These are phyloP conservation scores for Leucogyrophana mollusca DNA, from an alignment of 768 basidiomycete species.

Conservation along the genomic window DNA sequence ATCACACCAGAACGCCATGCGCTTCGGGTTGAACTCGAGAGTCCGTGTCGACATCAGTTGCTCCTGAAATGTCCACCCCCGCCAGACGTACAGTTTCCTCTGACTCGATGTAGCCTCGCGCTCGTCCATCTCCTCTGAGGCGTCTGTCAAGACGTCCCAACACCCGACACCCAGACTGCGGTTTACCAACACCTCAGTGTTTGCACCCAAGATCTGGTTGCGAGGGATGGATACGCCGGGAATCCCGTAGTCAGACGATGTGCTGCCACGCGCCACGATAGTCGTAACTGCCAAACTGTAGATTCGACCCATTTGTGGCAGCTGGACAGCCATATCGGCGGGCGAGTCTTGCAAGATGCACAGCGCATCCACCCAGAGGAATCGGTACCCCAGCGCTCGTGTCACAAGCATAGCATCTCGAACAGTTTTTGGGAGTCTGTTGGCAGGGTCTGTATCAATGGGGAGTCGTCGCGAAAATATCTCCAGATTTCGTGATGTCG, in stretches of 20 bases:
- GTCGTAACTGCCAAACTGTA: conserved; percentile 14
- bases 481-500: conserved; percentile 9
- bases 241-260: conserved; percentile 7
- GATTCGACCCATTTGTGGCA: conserved; percentile 14
- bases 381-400: conserved; percentile 12
- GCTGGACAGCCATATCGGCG: conserved; percentile 9
- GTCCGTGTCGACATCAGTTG: conserved; percentile 13
- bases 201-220: conserved; percentile 5
- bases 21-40: conserved; percentile 21
- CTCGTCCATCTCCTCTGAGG: too few relatives aligned
- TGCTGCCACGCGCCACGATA: conserved; percentile 10
- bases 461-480: too few relatives aligned
- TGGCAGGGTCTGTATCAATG: too few relatives aligned
- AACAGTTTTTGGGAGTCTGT: conserved; percentile 11
- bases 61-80: conserved; percentile 20
- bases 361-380: conserved; percentile 16
- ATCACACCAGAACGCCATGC: too few relatives aligned
- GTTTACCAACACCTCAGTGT: conserved; percentile 10
- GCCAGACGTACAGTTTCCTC: conserved; percentile 13
- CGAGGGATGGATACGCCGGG: conserved; percentile 12
- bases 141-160: too few relatives aligned
- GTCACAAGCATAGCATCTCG: conserved; percentile 15
- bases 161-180: conserved; percentile 6
- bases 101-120: too few relatives aligned
- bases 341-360: conserved; percentile 13